These are phyloP conservation scores for Chaetomiaceae sp. DNA, from an alignment of 2,329 filamentous ascomycete genomes.

Conservation along the genomic window DNA sequence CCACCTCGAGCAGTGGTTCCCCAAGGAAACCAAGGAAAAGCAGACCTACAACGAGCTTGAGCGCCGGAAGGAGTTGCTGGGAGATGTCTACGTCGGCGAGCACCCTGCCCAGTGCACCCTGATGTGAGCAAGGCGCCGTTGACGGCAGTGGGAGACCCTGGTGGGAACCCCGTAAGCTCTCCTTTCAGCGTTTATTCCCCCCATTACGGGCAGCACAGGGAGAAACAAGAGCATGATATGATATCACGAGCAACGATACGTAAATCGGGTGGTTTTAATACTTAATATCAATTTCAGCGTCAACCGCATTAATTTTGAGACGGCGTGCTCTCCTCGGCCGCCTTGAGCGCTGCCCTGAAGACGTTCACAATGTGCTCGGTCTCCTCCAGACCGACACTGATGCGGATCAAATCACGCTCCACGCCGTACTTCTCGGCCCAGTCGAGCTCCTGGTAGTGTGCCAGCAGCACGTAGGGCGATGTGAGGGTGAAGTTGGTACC, in stretches of 20 bases:
- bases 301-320: neutral
- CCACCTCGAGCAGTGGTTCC: constrained; percentile 72
- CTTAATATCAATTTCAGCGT: neutral
- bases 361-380: constrained; percentile 56
- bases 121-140: constrained; percentile 46
- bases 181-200: neutral
- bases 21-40: constrained; percentile 63
- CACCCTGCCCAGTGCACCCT: constrained; percentile 47
- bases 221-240: neutral
- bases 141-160: neutral
- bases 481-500: constrained; percentile 95
- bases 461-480: constrained; percentile 85
- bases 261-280: constrained; percentile 6
- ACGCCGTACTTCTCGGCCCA: constrained; percentile 84
- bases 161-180: too few relatives aligned
- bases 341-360: constrained; percentile 66
- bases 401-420: constrained; percentile 70
- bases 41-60: constrained; percentile 64
- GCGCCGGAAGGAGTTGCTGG: constrained; percentile 68
- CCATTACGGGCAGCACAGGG: neutral
- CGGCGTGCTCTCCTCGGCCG: constrained; percentile 36
- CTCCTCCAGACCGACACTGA: constrained; percentile 89
- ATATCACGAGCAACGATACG: neutral
- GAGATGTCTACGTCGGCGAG: constrained; percentile 54
- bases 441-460: constrained; percentile 87